Percentiles rank a stretch among this genome's conserved stretches.
phyloP scores from a whole-genome alignment of 257 asterid genomes.

The Ligustrum vulgare region DNA sequence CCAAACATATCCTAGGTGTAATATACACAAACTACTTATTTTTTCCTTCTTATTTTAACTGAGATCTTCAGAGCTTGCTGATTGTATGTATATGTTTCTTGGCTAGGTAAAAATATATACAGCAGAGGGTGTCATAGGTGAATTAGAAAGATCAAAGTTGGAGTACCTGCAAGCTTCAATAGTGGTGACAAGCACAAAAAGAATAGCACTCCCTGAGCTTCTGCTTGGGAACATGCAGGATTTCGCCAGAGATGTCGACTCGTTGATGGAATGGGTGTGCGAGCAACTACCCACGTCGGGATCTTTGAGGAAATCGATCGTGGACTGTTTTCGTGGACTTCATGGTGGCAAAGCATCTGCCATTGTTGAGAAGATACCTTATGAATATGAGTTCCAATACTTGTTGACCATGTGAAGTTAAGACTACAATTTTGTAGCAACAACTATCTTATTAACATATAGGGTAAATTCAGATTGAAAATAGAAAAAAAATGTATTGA shows the following conservation, averaged over 20 bases:
- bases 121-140: slow-evolving; percentile 68
- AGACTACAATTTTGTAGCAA: background rate
- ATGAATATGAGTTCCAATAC: slow-evolving; percentile 83
- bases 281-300: slow-evolving; percentile 81
- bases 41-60: background rate
- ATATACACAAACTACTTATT: background rate
- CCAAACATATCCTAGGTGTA: background rate
- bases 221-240: slow-evolving; percentile 60
- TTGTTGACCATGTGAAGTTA: slow-evolving; percentile 33
- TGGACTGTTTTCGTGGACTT: slow-evolving; percentile 55
- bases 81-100: background rate
- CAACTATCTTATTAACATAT: too few relatives aligned
- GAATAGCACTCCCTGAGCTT: slow-evolving; percentile 73
- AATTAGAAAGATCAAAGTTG: slow-evolving; percentile 67
- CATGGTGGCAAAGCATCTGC: slow-evolving; percentile 45
- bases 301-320: slow-evolving; percentile 70
- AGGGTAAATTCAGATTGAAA: too few relatives aligned
- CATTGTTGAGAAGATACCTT: slow-evolving; percentile 65
- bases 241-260: slow-evolving; percentile 53
- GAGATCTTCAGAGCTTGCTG: background rate
- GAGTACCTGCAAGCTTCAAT: slow-evolving; percentile 87
- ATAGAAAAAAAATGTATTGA: too few relatives aligned
- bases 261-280: slow-evolving; percentile 72
- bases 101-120: slow-evolving; percentile 76
- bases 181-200: slow-evolving; percentile 53